Evolutionary conservation across 768 basidiomycete species (phyloP).

Genomic region (Psilocybe subaeruginosa): DNA sequence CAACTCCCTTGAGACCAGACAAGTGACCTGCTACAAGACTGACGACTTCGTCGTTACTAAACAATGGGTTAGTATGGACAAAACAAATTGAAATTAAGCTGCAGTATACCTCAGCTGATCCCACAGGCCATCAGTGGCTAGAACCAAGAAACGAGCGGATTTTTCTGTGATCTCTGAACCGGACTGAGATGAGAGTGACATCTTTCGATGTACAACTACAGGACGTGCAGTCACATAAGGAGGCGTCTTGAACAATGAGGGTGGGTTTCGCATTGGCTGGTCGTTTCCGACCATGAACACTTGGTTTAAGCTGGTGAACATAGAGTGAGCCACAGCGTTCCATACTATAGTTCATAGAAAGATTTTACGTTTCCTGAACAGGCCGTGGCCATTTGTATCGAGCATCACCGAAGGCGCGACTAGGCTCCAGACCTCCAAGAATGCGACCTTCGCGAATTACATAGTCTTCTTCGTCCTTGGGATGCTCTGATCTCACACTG

Average conservation of each 20-base stretch:
- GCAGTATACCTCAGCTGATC: constrained; percentile 53
- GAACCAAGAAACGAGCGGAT: constrained; percentile 75
- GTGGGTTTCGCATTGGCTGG: constrained; percentile 59
- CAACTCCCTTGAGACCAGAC: constrained; percentile 64
- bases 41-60: constrained; percentile 83
- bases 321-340: not conserved
- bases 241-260: constrained; percentile 75
- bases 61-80: constrained; percentile 7
- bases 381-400: constrained; percentile 86
- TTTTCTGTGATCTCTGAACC: constrained; percentile 30
- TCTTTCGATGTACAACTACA: constrained; percentile 77
- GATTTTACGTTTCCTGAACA: constrained; percentile 68
- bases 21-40: constrained; percentile 85
- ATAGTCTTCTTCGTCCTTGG: constrained; percentile 66
- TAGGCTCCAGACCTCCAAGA: constrained; percentile 86
- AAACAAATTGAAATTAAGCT: not conserved
- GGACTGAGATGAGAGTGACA: constrained; percentile 50
- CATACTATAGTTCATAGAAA: not conserved
- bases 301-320: constrained; percentile 46
- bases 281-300: constrained; percentile 71
- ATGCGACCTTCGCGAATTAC: constrained; percentile 84
- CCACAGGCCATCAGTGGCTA: constrained; percentile 90
- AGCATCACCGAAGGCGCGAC: constrained; percentile 86
- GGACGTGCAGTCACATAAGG: constrained; percentile 91
- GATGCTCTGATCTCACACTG: constrained; percentile 85